Evolutionary conservation across 108 stramenopile species (phyloP).

Genomic region (Cyclotella atomus): DNA sequence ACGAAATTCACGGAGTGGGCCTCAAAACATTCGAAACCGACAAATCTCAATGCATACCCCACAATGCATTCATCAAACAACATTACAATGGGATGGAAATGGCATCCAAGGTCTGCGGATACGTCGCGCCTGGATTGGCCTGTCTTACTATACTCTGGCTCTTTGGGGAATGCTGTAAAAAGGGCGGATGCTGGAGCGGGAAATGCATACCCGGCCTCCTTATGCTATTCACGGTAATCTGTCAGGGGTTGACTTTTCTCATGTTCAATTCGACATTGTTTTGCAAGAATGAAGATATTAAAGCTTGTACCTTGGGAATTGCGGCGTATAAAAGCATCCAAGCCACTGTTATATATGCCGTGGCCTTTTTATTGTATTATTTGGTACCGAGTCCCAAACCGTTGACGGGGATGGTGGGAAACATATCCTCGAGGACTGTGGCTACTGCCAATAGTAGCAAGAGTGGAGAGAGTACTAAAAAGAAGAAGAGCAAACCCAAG

Average conservation of each 20-base stretch:
- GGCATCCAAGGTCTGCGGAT: constrained; percentile 37
- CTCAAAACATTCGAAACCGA: constrained; percentile 33
- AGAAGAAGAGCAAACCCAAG: constrained; percentile 19
- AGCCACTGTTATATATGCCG: constrained; percentile 30
- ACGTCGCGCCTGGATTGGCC: constrained; percentile 25
- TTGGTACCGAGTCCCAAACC: constrained; percentile 30
- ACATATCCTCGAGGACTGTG: neutral
- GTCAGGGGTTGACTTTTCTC: constrained; percentile 46
- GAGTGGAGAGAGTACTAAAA: neutral
- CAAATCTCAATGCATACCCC: constrained; percentile 19
- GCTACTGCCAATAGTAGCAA: neutral
- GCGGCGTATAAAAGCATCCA: constrained; percentile 40
- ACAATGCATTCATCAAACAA: constrained; percentile 30
- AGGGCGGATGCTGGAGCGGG: constrained; percentile 25
- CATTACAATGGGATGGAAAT: constrained; percentile 53
- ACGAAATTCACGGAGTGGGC: constrained; percentile 38
- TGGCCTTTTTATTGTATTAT: constrained; percentile 28
- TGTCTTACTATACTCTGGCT: constrained; percentile 10
- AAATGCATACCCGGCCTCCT: constrained; percentile 36
- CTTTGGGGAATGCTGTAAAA: constrained; percentile 32
- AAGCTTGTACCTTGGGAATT: constrained; percentile 25
- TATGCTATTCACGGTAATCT: constrained; percentile 3
- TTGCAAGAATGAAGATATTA: constrained; percentile 36
- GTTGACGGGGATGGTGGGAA: constrained; percentile 1
- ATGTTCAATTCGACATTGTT: constrained; percentile 37